These are phyloP conservation scores for Petunia axillaris DNA, from an alignment of 257 asterid species.

Conservation along the genomic window DNA sequence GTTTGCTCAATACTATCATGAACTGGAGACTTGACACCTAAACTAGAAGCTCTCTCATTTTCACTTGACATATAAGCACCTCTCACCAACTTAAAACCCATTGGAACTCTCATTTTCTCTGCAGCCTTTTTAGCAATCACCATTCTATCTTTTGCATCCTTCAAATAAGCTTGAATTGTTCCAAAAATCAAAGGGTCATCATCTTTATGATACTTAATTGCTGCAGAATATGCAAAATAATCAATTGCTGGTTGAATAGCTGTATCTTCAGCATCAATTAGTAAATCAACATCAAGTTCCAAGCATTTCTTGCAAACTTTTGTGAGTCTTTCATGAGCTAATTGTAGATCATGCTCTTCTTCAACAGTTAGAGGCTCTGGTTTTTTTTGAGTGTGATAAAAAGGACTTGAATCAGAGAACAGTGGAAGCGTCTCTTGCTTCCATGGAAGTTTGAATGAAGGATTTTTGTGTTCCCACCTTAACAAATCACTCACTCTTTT, in stretches of 20 bases:
- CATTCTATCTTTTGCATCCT: slow-evolving; percentile 64
- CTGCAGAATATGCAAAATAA: slow-evolving; percentile 67
- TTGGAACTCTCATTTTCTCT: slow-evolving; percentile 47
- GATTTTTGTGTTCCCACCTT: slow-evolving; percentile 65
- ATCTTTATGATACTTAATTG: slow-evolving; percentile 42
- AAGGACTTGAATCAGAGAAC: slow-evolving; percentile 65
- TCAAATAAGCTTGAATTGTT: slow-evolving; percentile 77
- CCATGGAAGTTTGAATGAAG: slow-evolving; percentile 71
- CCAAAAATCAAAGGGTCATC: slow-evolving; percentile 62
- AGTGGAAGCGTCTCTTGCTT: slow-evolving; percentile 60
- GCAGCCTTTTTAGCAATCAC: slow-evolving; percentile 58
- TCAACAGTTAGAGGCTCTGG: slow-evolving; percentile 57
- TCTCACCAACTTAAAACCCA: slow-evolving; percentile 82
- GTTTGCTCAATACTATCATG: slow-evolving; percentile 57
- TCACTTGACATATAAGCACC: slow-evolving; percentile 85
- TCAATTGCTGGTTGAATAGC: slow-evolving; percentile 79
- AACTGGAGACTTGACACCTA: slow-evolving; percentile 60
- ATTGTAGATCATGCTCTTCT: slow-evolving; percentile 60
- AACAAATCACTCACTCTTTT: slow-evolving; percentile 75
- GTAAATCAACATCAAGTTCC: slow-evolving; percentile 49
- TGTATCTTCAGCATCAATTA: slow-evolving; percentile 90
- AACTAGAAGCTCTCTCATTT: slow-evolving; percentile 39
- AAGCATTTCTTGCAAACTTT: slow-evolving; percentile 50
- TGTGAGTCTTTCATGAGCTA: slow-evolving; percentile 50
- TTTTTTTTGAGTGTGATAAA: slow-evolving; percentile 59